A percentile compares a stretch with the other conserved stretches of the same genome.
phyloP scores from a whole-genome alignment of 2,329 filamentous ascomycete species.

The Nectriaceae sp. region DNA sequence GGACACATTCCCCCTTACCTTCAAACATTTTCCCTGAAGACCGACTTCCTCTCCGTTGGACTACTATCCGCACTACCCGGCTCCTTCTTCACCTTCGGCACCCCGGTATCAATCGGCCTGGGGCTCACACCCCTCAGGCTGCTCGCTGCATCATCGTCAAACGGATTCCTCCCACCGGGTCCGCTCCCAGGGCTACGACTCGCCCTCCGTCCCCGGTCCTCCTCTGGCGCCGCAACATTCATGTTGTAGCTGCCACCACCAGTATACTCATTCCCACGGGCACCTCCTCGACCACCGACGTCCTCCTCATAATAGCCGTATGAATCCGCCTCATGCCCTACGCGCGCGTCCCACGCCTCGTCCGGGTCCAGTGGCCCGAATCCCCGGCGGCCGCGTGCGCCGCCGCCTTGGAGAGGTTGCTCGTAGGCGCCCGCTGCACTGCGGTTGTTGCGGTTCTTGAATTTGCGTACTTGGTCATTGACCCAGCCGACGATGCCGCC shows the following conservation, averaged over 20 bases:
- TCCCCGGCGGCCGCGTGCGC: slow-evolving; percentile 50
- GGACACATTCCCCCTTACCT: too few species aligned
- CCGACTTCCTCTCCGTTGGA: slow-evolving; percentile 67
- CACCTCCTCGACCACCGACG: slow-evolving; percentile 34
- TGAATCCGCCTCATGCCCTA: slow-evolving; percentile 70
- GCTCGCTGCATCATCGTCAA: slow-evolving; percentile 67
- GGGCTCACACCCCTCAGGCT: slow-evolving; percentile 75
- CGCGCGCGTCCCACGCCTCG: slow-evolving; percentile 81
- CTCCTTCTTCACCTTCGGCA: slow-evolving; percentile 30
- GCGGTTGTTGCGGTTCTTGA: slow-evolving; percentile 67
- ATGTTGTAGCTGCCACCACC: slow-evolving; percentile 49
- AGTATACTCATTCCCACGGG: slow-evolving; percentile 30
- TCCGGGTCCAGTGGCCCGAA: slow-evolving; percentile 77
- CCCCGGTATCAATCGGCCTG: slow-evolving; percentile 62
- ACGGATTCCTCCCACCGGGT: slow-evolving; percentile 58
- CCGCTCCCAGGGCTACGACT: slow-evolving; percentile 44
- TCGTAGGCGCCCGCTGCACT: slow-evolving; percentile 75
- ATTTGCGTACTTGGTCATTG: slow-evolving; percentile 61
- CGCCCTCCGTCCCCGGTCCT: slow-evolving; percentile 44
- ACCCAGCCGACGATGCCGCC: slow-evolving; percentile 74
- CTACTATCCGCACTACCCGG: slow-evolving; percentile 51
- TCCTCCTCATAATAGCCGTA: slow-evolving; percentile 74
- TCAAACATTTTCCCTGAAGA: slow-evolving; percentile 67
- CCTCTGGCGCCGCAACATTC: slow-evolving; percentile 45
- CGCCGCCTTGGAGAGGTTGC: slow-evolving; percentile 48